Base-by-base conservation (phyloP, 306 rosid genomes). In the Cicer yamashitae region DNA sequence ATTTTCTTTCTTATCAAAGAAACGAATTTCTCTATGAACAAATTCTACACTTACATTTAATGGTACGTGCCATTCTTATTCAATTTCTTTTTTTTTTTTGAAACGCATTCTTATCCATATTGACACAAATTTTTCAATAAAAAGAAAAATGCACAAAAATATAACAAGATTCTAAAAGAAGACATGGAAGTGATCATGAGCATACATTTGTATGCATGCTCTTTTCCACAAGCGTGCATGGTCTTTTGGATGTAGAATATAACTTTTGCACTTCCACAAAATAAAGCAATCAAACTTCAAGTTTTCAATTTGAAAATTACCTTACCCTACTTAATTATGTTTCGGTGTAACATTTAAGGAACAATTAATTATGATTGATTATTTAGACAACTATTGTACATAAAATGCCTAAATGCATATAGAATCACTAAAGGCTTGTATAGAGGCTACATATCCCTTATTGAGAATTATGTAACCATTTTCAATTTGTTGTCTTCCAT, bases 191-290 rank as follows among this genome's bases (percentile, higher is more conserved):
- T 71, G 60, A 71, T 81, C 64, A 81, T 76, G 44, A 79, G 75
- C 38, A 74, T 79, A 11, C 15, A 70, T 73, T 79, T 81, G 86
- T 82, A 61, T 78, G 69, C 38, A 73, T 78, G 83, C 69, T 82
- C 84, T 70, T 83, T 83, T 83, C 58, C 81, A 15, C 59, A 70
- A 71, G 87, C 84, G 79, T 83, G 82, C 84, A 71, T 79, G 84
- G 51, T 67, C 76, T 83, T 83, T 83, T 64, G 18, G 13, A 46
- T 34, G 41, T 48, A 50, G 77, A 44, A 70, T 77, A 63, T 69
- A 65, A 30, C 84, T 79, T 83, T 83, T 65, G 70, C 76, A 70
- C 67, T 79, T 70, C 81, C 72, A 65, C 18, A 76, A 40, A 77
- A 61, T 60, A 77, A 74, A 84, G 80, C 50, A 54, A 63, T 52